Percentiles rank a stretch among this genome's conserved stretches.
phyloP scores from a whole-genome alignment of 306 rosid species.

The Vigna angularis region DNA sequence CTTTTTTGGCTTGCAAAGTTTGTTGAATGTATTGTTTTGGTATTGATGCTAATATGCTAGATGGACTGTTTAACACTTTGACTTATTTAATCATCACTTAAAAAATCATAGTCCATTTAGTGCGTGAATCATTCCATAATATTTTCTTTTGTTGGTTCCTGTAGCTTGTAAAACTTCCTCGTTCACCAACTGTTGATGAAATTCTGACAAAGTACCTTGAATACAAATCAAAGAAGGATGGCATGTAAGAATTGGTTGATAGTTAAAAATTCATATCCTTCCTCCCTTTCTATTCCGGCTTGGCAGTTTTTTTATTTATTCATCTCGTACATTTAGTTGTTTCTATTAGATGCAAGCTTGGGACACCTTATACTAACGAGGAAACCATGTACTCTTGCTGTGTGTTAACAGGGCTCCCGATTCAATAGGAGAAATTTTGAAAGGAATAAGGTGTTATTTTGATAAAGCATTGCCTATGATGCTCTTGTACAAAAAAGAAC shows the following conservation, averaged over 20 bases:
- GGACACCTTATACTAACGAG: constrained; percentile 33
- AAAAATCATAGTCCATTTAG: constrained; percentile 11
- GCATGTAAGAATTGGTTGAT: constrained; percentile 66
- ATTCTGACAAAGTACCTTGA: constrained; percentile 88
- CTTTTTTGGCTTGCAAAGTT: constrained; percentile 34
- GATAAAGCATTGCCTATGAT: constrained; percentile 89
- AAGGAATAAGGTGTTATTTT: constrained; percentile 92
- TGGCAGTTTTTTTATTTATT: constrained; percentile 28
- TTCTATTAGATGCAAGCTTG: constrained; percentile 27
- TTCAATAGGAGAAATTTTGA: constrained; percentile 77
- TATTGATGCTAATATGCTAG: constrained; percentile 12
- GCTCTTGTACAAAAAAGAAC: constrained; percentile 93
- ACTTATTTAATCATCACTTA: constrained; percentile 19
- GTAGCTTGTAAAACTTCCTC: constrained; percentile 96
- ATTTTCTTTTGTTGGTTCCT: constrained; percentile 45
- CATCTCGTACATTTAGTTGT: background rate
- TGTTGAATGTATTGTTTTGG: constrained; percentile 27
- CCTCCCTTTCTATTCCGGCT: constrained; percentile 36
- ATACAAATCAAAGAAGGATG: constrained; percentile 87
- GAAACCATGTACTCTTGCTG: constrained; percentile 39
- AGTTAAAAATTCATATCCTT: constrained; percentile 25
- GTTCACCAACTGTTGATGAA: constrained; percentile 96
- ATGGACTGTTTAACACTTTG: constrained; percentile 12
- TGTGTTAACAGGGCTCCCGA: constrained; percentile 70
- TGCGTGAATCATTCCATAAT: constrained; percentile 10